Evolutionary conservation across 164 flowering plant genomes (phyloP), one percentile per base, ranked within the genome.

Genomic region (Saururus chinensis): DNA sequence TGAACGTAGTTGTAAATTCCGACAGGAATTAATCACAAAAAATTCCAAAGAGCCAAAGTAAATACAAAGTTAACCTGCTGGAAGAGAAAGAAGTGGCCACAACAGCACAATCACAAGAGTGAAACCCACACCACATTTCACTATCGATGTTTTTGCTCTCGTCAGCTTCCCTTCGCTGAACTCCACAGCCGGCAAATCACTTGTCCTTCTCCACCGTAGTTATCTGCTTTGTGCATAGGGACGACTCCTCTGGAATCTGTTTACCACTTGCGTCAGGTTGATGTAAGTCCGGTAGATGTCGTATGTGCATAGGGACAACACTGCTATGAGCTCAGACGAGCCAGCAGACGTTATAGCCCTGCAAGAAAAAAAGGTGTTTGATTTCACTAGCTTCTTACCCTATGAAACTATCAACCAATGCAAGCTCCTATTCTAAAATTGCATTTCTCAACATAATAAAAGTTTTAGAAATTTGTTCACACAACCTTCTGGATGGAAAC

Each of bases 271-370:
- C 96, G 4, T 71, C 62, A 0, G 98, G 96, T 92, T 92, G 49
- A 92, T 80, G 71, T 92, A 92, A 4, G 93, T 88, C 7, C 96
- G 80, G 70, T 92, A 92, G 63, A 92, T 85, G 75, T 92, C 98
- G 61, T 92, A 92, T 24, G 98, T 92, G 76, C 96, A 92, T 51
- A 89, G 64, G 26, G 98, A 92, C 25, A 96, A 92, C 22, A 92
- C 98, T 11, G 96, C 96, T 48, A 92, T 87, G 9, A 92, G 78
- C 81, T 89, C 98, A 16, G 98, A 82, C 12, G 96, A 92, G 56
- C 96, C 95, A 24, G 98, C 98, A 22, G 96, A 92, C 55, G 98
- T 92, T 65, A 92, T 95, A 63, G 98, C 96, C 98, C 98, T 92
- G 85, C 35, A 51, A 30, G 6, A 30, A 30, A n/a, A n/a, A n/a